Evolutionary conservation across 768 basidiomycete genomes (phyloP).

Genomic region (Pleurotus djamor): DNA sequence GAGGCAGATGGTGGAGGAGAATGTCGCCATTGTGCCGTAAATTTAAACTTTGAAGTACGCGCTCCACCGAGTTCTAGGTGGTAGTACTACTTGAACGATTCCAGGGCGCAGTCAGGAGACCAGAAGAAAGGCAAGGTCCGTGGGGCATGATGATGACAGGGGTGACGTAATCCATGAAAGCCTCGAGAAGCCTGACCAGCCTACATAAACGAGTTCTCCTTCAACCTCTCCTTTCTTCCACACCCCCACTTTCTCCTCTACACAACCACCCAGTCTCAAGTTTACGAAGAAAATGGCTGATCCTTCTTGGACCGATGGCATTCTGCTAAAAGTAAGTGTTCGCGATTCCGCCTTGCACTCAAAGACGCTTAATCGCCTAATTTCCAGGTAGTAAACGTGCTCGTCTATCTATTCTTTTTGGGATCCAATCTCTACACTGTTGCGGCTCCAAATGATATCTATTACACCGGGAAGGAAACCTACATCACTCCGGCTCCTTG

Average conservation of each 20-base stretch:
- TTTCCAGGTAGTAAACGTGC: conserved; percentile 67
- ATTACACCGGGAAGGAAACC: conserved; percentile 77
- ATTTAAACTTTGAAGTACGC: background rate
- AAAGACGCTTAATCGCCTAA: background rate
- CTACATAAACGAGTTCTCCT: background rate
- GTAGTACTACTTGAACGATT: background rate
- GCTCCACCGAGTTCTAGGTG: background rate
- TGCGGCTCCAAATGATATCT: conserved; percentile 69
- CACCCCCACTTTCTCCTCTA: conserved; percentile 11
- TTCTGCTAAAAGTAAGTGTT: conserved; percentile 71
- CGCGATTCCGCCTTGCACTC: background rate
- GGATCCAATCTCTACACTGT: conserved; percentile 89
- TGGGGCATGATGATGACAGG: background rate
- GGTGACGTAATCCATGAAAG: background rate
- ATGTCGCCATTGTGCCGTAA: too few species aligned
- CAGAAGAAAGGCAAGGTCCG: background rate
- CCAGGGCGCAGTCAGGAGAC: background rate
- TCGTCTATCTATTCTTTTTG: conserved; percentile 85
- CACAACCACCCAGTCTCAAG: background rate
- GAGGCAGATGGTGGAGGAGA: too few species aligned
- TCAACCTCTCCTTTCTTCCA: background rate
- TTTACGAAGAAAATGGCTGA: conserved; percentile 46
- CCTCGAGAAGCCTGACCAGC: background rate
- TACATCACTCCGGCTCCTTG: conserved; percentile 95
- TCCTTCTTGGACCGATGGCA: conserved; percentile 70